Evolutionary conservation across 108 stramenopile species (phyloP).

Genomic region (Cyclotella choctawhatcheeana): DNA sequence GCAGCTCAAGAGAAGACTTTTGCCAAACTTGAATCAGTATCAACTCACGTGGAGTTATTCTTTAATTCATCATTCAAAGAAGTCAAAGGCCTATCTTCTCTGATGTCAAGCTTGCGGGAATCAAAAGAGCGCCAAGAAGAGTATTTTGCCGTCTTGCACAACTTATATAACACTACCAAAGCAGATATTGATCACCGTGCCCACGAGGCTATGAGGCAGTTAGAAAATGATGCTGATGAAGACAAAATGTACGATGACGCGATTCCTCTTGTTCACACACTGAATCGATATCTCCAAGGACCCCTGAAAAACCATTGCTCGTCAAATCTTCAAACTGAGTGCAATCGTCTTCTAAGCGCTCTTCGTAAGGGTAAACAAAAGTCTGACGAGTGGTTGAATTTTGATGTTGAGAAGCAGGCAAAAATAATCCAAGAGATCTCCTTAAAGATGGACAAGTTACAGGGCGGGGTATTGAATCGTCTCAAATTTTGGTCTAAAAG

Average conservation of each 20-base stretch:
- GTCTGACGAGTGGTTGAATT: constrained; percentile 29
- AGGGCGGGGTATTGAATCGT: background rate
- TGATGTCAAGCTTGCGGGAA: constrained; percentile 32
- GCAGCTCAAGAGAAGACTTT: background rate
- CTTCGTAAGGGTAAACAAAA: constrained; percentile 27
- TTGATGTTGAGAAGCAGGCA: background rate
- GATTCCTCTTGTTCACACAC: constrained; percentile 10
- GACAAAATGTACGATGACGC: constrained; percentile 46
- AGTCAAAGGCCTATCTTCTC: constrained; percentile 28
- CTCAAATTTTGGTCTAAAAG: background rate
- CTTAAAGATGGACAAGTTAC: background rate
- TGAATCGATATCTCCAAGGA: constrained; percentile 31
- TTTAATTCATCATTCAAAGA: constrained; percentile 26
- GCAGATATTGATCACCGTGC: constrained; percentile 15
- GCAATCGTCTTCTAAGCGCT: constrained; percentile 7
- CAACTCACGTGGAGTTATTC: constrained; percentile 19
- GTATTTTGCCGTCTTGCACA: constrained; percentile 14
- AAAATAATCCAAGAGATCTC: background rate
- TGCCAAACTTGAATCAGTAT: background rate
- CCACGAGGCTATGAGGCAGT: no score
- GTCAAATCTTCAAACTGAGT: constrained; percentile 15
- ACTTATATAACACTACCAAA: constrained; percentile 35
- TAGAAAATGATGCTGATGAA: constrained; percentile 30
- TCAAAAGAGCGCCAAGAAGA: constrained; percentile 19
- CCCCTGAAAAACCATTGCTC: constrained; percentile 23